A percentile compares a stretch with the other conserved stretches of the same genome.
phyloP scores from a whole-genome alignment of 2,329 filamentous ascomycete species.

The Aspergillus pseudoglaucus region DNA sequence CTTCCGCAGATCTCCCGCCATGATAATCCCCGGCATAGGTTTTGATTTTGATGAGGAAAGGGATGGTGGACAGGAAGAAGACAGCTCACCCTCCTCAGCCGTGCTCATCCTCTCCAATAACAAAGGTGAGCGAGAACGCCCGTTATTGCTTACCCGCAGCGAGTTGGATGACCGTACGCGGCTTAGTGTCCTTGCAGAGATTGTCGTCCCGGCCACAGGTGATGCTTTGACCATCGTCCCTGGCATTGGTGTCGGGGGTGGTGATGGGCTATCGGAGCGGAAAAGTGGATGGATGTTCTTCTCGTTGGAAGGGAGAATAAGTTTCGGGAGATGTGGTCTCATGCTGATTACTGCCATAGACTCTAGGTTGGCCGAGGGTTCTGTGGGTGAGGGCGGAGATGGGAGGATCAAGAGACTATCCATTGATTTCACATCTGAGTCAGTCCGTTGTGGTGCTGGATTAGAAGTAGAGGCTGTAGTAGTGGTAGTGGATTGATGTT shows the following conservation, averaged over 20 bases:
- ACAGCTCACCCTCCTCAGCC: neutral
- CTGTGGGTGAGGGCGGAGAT: slow-evolving; percentile 14
- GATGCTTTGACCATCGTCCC: slow-evolving; percentile 52
- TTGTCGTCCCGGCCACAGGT: slow-evolving; percentile 48
- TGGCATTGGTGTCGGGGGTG: slow-evolving; percentile 45
- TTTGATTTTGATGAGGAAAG: neutral
- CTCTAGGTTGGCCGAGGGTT: slow-evolving; percentile 14
- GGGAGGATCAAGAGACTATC: slow-evolving; percentile 18
- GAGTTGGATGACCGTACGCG: slow-evolving; percentile 32
- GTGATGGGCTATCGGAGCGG: slow-evolving; percentile 47
- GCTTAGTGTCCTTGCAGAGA: slow-evolving; percentile 34
- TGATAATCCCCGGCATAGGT: slow-evolving; percentile 8
- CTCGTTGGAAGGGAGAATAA: slow-evolving; percentile 31
- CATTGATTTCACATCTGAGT: slow-evolving; percentile 17
- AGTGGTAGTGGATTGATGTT: neutral
- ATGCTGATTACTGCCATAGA: slow-evolving; percentile 1
- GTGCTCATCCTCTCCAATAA: slow-evolving; percentile 5
- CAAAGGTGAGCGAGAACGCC: slow-evolving; percentile 14
- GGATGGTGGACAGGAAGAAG: neutral
- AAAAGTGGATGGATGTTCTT: slow-evolving; percentile 55
- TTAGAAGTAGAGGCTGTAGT: neutral
- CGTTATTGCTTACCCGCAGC: slow-evolving; percentile 17
- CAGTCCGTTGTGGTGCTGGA: slow-evolving; percentile 8
- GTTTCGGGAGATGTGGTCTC: slow-evolving; percentile 11
- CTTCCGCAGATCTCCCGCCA: slow-evolving; percentile 17